Evolutionary conservation across 768 basidiomycete genomes (phyloP).

Genomic region (Lepiota brunneoincarnata): DNA sequence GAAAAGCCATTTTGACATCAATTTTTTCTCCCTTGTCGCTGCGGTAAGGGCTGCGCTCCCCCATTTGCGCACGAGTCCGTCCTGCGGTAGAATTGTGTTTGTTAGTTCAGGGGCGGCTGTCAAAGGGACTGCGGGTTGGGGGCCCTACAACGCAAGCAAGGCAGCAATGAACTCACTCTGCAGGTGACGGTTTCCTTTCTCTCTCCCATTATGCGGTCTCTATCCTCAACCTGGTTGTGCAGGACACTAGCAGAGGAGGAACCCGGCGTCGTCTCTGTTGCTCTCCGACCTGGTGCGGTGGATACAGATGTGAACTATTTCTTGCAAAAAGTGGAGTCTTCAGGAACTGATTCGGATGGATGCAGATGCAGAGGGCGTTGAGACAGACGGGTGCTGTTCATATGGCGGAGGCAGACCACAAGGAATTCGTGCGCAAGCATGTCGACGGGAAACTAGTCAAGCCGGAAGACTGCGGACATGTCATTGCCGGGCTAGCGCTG

Average conservation of each 20-base stretch:
- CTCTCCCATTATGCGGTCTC: not conserved
- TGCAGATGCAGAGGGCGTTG: conserved; percentile 69
- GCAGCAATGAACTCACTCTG: conserved; percentile 88
- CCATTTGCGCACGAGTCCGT: conserved; percentile 55
- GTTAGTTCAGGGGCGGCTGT: conserved; percentile 85
- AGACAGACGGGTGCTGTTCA: conserved; percentile 46
- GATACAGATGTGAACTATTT: conserved; percentile 64
- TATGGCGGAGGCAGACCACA: conserved; percentile 56
- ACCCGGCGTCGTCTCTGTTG: conserved; percentile 66
- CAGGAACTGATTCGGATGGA: conserved; percentile 3
- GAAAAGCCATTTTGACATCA: conserved; percentile 78
- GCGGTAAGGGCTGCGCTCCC: conserved; percentile 69
- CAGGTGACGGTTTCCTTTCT: conserved; percentile 39
- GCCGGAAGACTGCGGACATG: conserved; percentile 72
- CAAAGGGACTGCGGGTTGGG: conserved; percentile 70
- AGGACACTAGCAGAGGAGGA: conserved; percentile 89
- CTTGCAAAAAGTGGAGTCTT: not conserved
- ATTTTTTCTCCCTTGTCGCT: conserved; percentile 82
- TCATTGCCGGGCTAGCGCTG: conserved; percentile 77
- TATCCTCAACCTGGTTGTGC: not conserved
- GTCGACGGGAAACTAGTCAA: conserved; percentile 68
- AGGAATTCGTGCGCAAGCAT: conserved; percentile 56
- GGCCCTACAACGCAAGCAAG: conserved; percentile 79
- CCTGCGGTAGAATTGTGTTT: conserved; percentile 70
- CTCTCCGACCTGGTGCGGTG: conserved; percentile 86